phyloP scores from a whole-genome alignment of 2,329 filamentous ascomycete genomes.

The Botrytis squamosa region DNA sequence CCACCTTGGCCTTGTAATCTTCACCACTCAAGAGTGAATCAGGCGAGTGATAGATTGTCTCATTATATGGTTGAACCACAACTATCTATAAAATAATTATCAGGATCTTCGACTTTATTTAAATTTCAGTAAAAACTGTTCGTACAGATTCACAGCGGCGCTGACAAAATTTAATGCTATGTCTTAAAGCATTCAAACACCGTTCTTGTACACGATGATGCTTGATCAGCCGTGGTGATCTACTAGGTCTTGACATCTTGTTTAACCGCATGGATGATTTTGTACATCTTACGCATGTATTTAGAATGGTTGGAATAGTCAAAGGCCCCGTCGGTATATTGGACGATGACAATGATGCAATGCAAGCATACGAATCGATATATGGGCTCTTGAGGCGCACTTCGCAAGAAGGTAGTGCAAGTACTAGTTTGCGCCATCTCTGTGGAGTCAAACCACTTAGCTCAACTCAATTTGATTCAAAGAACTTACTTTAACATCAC shows the following conservation, averaged over 20 bases:
- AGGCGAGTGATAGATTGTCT: accelerated
- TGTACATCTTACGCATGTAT: not conserved
- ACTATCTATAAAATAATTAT: accelerated
- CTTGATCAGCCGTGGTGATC: not conserved
- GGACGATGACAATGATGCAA: too few species aligned
- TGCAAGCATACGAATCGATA: too few species aligned
- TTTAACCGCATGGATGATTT: accelerated
- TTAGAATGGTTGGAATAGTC: too few species aligned
- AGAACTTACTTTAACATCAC: not conserved
- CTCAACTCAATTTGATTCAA: not conserved
- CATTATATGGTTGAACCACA: not conserved
- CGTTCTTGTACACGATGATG: not conserved
- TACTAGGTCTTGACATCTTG: not conserved
- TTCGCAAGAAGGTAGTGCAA: too few species aligned
- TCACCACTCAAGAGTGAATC: not conserved
- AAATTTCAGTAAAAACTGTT: accelerated
- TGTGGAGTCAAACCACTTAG: not conserved
- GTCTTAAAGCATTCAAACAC: too few species aligned
- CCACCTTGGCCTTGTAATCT: not conserved
- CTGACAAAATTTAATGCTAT: too few species aligned
- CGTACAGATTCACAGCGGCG: not conserved
- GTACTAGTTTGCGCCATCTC: not conserved
- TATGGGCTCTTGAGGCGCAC: too few species aligned
- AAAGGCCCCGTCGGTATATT: too few species aligned
- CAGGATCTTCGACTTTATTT: not conserved